Percentiles rank a stretch among this genome's conserved stretches.
phyloP scores from a whole-genome alignment of 345 rosid species.

The Eucalyptus lansdowneana region DNA sequence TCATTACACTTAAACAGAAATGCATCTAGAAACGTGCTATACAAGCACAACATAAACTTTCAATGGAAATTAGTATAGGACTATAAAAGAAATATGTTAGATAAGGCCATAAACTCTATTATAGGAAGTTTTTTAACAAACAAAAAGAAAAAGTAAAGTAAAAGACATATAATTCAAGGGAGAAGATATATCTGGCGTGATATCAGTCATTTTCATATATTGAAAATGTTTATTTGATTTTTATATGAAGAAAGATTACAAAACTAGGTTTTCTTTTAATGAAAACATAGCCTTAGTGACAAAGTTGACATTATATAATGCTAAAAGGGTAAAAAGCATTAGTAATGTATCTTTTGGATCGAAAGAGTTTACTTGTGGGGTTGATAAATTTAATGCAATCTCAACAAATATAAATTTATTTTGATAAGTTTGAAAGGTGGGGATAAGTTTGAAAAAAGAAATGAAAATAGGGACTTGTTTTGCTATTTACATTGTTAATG shows the following conservation, averaged over 20 bases:
- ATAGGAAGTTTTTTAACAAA: not conserved
- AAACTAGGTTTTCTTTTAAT: not conserved
- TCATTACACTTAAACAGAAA: not conserved
- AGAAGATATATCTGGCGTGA: not conserved
- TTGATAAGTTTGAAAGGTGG: not conserved
- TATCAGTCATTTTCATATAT: not conserved
- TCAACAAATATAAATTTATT: not conserved
- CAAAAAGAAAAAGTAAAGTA: not conserved
- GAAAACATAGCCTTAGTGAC: not conserved
- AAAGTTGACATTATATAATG: not conserved
- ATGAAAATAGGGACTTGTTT: not conserved
- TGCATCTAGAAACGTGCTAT: not conserved
- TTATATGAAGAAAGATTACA: not conserved
- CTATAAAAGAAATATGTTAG: not conserved
- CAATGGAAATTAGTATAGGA: not conserved
- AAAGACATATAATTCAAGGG: not conserved
- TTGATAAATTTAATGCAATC: not conserved
- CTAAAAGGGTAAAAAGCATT: not conserved
- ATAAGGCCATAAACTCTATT: not conserved
- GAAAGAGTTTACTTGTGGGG: not conserved
- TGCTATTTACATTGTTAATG: not conserved
- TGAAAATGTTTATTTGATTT: not conserved
- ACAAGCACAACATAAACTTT: not conserved
- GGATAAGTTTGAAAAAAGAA: not conserved
- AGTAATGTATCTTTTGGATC: not conserved